A percentile compares a stretch with the other conserved stretches of the same genome.
Evolutionary conservation across 345 rosid species (phyloP).

Genomic region (Salix exigua): DNA sequence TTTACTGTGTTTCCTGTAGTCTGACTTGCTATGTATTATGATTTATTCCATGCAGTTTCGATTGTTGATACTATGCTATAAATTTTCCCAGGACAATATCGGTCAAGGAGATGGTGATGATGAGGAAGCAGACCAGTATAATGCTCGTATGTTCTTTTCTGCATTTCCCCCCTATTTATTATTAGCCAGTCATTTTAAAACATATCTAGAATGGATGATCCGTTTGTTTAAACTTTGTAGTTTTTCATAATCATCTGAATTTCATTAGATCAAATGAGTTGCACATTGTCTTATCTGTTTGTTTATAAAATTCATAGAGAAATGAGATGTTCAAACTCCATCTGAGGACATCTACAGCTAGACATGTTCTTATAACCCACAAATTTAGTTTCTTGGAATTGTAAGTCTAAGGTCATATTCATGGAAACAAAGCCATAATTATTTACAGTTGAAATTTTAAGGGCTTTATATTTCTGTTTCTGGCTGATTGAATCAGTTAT

Average conservation of each 20-base stretch:
- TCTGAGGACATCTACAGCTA: not conserved
- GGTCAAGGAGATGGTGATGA: conserved; percentile 70
- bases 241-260: not conserved
- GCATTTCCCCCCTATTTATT: too few relatives aligned
- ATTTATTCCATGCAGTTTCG: conserved; percentile 8
- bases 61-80: conserved; percentile 10
- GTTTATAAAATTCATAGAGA: not conserved
- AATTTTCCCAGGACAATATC: conserved; percentile 58
- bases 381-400: not conserved
- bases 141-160: conserved; percentile 38
- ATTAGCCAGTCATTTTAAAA: not conserved
- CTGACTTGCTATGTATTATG: conserved; percentile 9
- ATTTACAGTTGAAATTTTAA: not conserved
- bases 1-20: not conserved
- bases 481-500: conserved; percentile 8
- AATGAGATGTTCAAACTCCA: not conserved
- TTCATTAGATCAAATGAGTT: not conserved
- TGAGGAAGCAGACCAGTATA: conserved; percentile 43
- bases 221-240: not conserved
- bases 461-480: conserved; percentile 4
- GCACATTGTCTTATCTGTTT: not conserved
- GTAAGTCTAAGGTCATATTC: not conserved
- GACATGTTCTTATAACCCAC: not conserved
- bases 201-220: not conserved
- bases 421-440: not conserved